Conservation (phyloP, 192 early-diverging fungal species). For the Backusella macrospora region DNA sequence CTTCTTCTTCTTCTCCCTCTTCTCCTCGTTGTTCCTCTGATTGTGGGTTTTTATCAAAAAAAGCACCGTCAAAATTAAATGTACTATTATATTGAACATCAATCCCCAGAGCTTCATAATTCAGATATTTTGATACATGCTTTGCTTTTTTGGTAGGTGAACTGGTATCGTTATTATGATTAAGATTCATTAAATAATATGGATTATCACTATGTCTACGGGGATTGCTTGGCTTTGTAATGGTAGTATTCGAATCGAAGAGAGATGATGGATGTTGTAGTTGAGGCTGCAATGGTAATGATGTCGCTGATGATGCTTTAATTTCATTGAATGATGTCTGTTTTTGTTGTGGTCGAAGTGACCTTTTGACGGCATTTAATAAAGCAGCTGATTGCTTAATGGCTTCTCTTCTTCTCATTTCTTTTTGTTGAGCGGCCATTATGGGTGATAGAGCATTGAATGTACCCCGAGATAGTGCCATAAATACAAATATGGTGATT, state of each 20-base stretch:
- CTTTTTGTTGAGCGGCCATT: constrained; percentile 37
- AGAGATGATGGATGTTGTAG: too few species aligned
- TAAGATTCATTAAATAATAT: constrained; percentile 8
- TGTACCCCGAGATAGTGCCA: constrained; percentile 46
- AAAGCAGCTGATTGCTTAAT: constrained; percentile 2
- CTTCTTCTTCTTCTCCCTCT: neutral
- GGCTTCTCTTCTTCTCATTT: constrained; percentile 33
- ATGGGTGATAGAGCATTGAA: constrained; percentile 38
- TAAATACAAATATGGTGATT: constrained; percentile 40
- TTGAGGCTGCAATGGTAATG: neutral
- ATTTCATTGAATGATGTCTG: neutral
- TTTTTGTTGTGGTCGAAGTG: constrained; percentile 1
- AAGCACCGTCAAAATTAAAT: neutral
- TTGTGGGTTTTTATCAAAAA: neutral
- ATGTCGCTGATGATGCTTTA: neutral
- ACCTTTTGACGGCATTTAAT: neutral
- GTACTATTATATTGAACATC: neutral
- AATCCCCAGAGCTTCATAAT: neutral
- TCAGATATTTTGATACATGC: neutral
- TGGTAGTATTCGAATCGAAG: neutral
- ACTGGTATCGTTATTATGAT: neutral
- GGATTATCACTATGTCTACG: constrained; percentile 9
- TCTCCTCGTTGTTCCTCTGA: neutral
- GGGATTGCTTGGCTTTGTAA: constrained; percentile 4
- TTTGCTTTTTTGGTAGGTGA: neutral